A percentile compares a stretch with the other conserved stretches of the same genome.
phyloP scores from a whole-genome alignment of 2,329 filamentous ascomycete genomes.

The Alternaria viburni region DNA sequence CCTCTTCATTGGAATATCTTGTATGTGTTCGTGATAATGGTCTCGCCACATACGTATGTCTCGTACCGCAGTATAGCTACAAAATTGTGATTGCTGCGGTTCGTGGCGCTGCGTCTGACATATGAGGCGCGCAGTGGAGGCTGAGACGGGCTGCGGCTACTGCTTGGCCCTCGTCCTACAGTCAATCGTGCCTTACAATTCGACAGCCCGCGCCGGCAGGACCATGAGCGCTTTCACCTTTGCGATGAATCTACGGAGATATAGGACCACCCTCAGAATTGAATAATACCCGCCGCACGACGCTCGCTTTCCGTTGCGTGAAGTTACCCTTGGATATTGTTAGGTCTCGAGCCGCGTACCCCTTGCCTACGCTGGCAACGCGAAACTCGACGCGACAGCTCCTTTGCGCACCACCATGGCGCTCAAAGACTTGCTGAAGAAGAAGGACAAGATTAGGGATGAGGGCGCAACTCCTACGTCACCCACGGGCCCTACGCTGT shows the following conservation, averaged over 20 bases:
- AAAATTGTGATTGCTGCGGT: background rate
- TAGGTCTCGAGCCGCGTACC: slow-evolving; percentile 18
- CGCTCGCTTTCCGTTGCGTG: slow-evolving; percentile 6
- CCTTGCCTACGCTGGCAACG: slow-evolving; percentile 19
- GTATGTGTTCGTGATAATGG: background rate
- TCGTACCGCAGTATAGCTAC: background rate
- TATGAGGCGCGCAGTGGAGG: slow-evolving; percentile 20
- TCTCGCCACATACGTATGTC: background rate
- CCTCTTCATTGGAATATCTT: background rate
- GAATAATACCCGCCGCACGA: slow-evolving; percentile 22
- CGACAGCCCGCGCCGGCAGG: slow-evolving; percentile 27
- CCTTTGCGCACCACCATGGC: slow-evolving; percentile 56
- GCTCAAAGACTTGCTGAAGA: slow-evolving; percentile 66
- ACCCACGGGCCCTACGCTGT: slow-evolving; percentile 28
- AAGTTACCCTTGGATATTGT: slow-evolving; percentile 9
- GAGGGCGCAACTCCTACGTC: slow-evolving; percentile 43
- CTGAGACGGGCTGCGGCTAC: slow-evolving; percentile 36
- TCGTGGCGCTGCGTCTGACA: slow-evolving; percentile 7
- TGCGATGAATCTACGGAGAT: slow-evolving; percentile 35
- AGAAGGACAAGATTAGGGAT: slow-evolving; percentile 64
- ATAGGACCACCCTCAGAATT: slow-evolving; percentile 40
- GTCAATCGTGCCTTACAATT: slow-evolving; percentile 29
- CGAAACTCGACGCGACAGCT: slow-evolving; percentile 12
- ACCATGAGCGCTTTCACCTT: slow-evolving; percentile 35
- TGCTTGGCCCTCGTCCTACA: slow-evolving; percentile 28